These are phyloP conservation scores for Cutaneotrichosporon sp. DNA, from an alignment of 1,284 basidiomycete genomes.

Conservation along the genomic window DNA sequence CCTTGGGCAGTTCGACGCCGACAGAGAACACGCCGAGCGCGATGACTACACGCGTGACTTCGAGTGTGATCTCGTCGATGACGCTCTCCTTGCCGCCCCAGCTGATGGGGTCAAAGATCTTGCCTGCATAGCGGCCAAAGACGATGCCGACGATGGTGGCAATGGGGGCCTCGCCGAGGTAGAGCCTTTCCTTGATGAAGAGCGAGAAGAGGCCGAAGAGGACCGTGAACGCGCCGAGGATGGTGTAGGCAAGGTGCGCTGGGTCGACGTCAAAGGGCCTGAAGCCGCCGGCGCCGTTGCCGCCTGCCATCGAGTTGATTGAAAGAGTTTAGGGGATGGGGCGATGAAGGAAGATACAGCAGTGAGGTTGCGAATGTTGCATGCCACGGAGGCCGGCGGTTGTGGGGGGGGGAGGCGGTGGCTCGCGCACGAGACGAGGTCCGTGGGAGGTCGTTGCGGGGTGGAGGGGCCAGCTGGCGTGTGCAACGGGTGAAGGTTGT, in stretches of 20 bases:
- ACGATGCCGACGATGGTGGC: constrained; percentile 94
- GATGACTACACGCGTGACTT: constrained; percentile 92
- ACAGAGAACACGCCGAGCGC: constrained; percentile 98
- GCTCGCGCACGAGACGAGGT: background rate
- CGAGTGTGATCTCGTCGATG: constrained; percentile 74
- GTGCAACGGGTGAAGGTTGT: too few relatives aligned
- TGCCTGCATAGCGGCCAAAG: constrained; percentile 80
- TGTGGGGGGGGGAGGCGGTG: too few relatives aligned
- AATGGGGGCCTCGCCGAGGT: constrained; percentile 95
- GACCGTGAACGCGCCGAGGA: constrained; percentile 79
- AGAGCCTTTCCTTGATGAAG: constrained; percentile 88
- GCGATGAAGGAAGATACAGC: too few relatives aligned
- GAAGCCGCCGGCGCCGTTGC: constrained; percentile 30
- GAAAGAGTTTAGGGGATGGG: background rate
- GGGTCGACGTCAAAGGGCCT: constrained; percentile 52
- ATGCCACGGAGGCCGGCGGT: too few relatives aligned
- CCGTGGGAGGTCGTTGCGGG: background rate
- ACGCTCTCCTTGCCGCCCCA: constrained; percentile 64
- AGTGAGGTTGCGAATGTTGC: too few relatives aligned
- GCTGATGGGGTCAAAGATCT: constrained; percentile 78
- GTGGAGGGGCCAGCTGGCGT: too few relatives aligned
- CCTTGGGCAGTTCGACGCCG: constrained; percentile 90
- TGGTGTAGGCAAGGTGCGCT: constrained; percentile 66
- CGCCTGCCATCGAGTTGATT: background rate
- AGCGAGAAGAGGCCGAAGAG: constrained; percentile 84